These are phyloP conservation scores for Dothistroma septosporum DNA, from an alignment of 2,329 filamentous ascomycete species.

Conservation along the genomic window DNA sequence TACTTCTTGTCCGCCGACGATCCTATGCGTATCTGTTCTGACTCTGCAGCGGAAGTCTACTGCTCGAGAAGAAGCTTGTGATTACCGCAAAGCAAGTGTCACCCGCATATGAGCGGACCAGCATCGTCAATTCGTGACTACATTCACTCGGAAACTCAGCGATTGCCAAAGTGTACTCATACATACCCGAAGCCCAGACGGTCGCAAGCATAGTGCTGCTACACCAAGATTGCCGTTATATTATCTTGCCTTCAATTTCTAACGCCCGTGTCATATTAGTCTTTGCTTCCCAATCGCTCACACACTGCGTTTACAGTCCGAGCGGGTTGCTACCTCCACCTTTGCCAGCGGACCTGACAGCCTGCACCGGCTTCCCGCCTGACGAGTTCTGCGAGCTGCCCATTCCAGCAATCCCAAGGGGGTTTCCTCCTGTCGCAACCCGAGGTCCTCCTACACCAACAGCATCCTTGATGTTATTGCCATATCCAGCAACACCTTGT, in stretches of 20 bases:
- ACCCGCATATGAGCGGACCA: too few relatives aligned
- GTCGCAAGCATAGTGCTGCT: not conserved
- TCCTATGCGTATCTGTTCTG: too few relatives aligned
- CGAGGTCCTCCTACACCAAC: constrained; percentile 44
- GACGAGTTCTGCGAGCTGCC: constrained; percentile 18
- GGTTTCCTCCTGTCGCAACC: constrained; percentile 44
- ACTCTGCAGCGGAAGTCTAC: too few relatives aligned
- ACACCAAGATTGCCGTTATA: not conserved
- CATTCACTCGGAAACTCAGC: not conserved
- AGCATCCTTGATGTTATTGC: constrained; percentile 48
- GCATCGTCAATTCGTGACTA: not conserved
- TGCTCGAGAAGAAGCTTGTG: too few relatives aligned
- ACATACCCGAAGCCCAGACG: not conserved
- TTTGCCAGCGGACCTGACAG: constrained; percentile 30
- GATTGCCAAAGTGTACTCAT: not conserved
- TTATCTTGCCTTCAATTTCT: not conserved
- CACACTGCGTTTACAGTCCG: constrained; percentile 32
- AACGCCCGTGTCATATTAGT: not conserved
- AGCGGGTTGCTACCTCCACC: constrained; percentile 41
- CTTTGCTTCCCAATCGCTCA: not conserved
- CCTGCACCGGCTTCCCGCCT: constrained; percentile 25
- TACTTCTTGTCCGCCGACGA: too few relatives aligned
- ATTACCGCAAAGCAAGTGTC: too few relatives aligned
- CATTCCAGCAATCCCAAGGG: constrained; percentile 40
- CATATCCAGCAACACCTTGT: constrained; percentile 47